Conservation (phyloP, 2,329 filamentous ascomycete species). For the Ophiostoma populinum region DNA sequence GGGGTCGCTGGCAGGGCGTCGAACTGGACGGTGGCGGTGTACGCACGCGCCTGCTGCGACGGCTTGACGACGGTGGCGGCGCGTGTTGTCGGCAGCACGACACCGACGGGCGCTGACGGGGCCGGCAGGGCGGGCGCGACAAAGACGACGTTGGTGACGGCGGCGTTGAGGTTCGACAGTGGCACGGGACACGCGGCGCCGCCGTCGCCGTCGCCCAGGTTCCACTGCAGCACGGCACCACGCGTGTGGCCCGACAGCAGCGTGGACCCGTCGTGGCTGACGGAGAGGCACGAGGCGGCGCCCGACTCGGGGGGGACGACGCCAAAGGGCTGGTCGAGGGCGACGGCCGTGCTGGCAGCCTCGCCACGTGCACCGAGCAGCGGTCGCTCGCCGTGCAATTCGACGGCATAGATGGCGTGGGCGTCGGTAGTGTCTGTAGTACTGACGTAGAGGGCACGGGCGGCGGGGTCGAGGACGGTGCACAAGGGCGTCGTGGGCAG, state of each 20-base stretch:
- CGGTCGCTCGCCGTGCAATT: conserved; percentile 44
- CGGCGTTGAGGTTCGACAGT: conserved; percentile 56
- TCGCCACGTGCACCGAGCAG: conserved; percentile 36
- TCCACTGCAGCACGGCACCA: conserved; percentile 69
- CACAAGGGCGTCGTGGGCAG: conserved; percentile 58
- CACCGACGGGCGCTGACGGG: not conserved
- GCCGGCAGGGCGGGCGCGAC: conserved; percentile 40
- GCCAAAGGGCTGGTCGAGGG: conserved; percentile 35
- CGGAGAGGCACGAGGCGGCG: conserved; percentile 45
- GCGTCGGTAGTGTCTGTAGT: not conserved
- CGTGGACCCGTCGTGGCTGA: conserved; percentile 69
- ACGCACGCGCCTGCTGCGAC: conserved; percentile 46
- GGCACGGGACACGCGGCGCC: conserved; percentile 36
- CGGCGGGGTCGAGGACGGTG: conserved; percentile 61
- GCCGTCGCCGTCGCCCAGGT: conserved; percentile 37
- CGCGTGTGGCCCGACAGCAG: conserved; percentile 67
- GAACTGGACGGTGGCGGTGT: conserved; percentile 51
- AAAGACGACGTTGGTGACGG: conserved; percentile 69
- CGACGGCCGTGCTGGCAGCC: conserved; percentile 39
- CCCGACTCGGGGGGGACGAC: conserved; percentile 47
- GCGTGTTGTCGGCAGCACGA: conserved; percentile 11
- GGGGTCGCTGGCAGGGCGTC: conserved; percentile 20
- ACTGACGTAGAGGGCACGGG: conserved; percentile 60
- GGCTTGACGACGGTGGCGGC: conserved; percentile 59
- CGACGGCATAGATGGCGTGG: conserved; percentile 63